A percentile compares a stretch with the other conserved stretches of the same genome.
These are phyloP conservation scores for Curvularia sp. DNA, from an alignment of 2,329 filamentous ascomycete species.

Conservation along the genomic window DNA sequence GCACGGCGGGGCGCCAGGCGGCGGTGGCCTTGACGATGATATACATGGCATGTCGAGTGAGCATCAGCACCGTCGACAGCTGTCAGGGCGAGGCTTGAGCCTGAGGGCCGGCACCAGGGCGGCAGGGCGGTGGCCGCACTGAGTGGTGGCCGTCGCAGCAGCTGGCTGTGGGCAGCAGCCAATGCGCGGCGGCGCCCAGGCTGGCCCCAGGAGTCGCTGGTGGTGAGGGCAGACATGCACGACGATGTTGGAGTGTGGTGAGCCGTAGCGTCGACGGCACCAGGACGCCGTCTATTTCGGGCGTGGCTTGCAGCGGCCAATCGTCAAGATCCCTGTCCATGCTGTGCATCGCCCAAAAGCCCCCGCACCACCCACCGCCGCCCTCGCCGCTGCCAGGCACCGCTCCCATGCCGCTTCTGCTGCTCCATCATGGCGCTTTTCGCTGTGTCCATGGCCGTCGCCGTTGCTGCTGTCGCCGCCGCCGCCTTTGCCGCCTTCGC, in stretches of 20 bases:
- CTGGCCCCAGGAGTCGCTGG: constrained; percentile 28
- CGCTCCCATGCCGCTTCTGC: constrained; percentile 23
- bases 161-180: constrained; percentile 33
- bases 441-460: constrained; percentile 9
- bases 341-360: constrained; percentile 39
- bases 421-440: constrained; percentile 25
- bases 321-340: constrained; percentile 36
- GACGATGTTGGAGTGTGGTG: constrained; percentile 40
- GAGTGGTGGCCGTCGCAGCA: constrained; percentile 32
- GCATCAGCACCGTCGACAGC: constrained; percentile 36
- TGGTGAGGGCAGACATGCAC: constrained; percentile 29
- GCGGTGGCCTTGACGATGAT: constrained; percentile 35
- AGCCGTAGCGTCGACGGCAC: constrained; percentile 24
- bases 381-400: constrained; percentile 30
- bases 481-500: constrained; percentile 7
- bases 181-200: constrained; percentile 36
- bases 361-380: constrained; percentile 25
- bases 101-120: constrained; percentile 24
- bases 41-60: constrained; percentile 32
- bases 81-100: constrained; percentile 30
- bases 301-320: constrained; percentile 51
- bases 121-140: constrained; percentile 21
- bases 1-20: constrained; percentile 28
- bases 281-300: constrained; percentile 43
- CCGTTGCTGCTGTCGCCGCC: neutral